These are phyloP conservation scores for Citrus unshiu DNA, from an alignment of 345 rosid species.

Conservation along the genomic window DNA sequence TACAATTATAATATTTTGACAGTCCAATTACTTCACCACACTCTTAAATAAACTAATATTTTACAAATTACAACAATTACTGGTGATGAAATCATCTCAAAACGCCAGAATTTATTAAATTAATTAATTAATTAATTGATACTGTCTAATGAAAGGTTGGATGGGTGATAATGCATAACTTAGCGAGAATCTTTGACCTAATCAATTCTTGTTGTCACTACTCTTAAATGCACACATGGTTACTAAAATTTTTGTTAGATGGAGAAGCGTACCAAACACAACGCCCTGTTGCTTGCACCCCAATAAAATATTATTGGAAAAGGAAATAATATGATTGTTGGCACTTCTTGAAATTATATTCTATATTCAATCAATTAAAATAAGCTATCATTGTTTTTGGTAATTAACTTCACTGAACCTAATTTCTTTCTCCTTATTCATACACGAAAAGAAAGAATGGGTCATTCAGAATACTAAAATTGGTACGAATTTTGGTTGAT, in stretches of 20 bases:
- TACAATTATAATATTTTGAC: too few species aligned
- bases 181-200: background rate
- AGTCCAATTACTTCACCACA: too few species aligned
- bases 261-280: constrained; percentile 7
- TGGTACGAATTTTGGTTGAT: too few species aligned
- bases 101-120: background rate
- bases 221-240: background rate
- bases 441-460: background rate
- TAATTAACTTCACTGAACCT: background rate
- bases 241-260: background rate
- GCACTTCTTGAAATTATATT: background rate
- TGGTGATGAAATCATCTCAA: background rate
- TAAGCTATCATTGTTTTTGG: background rate
- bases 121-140: too few species aligned
- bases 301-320: background rate
- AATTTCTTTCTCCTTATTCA: too few species aligned
- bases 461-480: background rate
- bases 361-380: background rate
- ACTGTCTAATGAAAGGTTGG: background rate
- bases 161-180: background rate
- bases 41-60: too few species aligned
- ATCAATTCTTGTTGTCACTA: background rate
- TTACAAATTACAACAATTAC: too few species aligned
- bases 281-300: background rate
- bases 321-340: background rate